A percentile compares a stretch with the other conserved stretches of the same genome.
phyloP scores from a whole-genome alignment of 1,284 basidiomycete genomes.

The Limonomyces culmigenus region DNA sequence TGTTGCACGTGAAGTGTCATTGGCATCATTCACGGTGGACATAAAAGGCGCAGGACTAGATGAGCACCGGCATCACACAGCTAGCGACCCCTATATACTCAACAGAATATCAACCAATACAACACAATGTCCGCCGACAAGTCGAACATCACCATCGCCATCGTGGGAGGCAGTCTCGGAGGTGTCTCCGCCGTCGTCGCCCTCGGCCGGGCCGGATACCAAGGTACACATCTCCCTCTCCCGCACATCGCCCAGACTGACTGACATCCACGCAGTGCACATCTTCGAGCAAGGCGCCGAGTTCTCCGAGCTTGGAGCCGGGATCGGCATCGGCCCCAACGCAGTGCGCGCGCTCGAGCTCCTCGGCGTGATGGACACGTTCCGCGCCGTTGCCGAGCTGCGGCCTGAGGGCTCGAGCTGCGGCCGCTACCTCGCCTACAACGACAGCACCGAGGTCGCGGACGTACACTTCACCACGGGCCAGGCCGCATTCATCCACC shows the following conservation, averaged over 20 bases:
- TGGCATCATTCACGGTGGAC: too few relatives aligned
- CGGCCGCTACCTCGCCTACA: background rate
- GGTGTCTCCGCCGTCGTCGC: slow-evolving; percentile 8
- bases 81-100: too few relatives aligned
- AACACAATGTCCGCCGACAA: too few relatives aligned
- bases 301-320: slow-evolving; percentile 28
- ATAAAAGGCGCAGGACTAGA: too few relatives aligned
- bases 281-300: background rate
- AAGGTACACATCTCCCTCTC: slow-evolving; percentile 8
- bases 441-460: background rate
- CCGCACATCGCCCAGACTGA: too few relatives aligned
- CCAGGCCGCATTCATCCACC: background rate
- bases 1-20: too few relatives aligned
- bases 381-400: background rate
- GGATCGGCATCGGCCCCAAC: slow-evolving; percentile 29
- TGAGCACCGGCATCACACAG: too few relatives aligned
- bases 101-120: too few relatives aligned
- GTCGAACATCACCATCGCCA: slow-evolving; percentile 5
- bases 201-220: slow-evolving; percentile 6
- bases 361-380: background rate
- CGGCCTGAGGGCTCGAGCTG: background rate
- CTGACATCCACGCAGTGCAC: too few relatives aligned
- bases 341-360: background rate
- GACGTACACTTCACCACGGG: background rate
- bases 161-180: slow-evolving; percentile 10